Conservation (phyloP, 78 protist species). For the Dictyostelium intermedium region DNA sequence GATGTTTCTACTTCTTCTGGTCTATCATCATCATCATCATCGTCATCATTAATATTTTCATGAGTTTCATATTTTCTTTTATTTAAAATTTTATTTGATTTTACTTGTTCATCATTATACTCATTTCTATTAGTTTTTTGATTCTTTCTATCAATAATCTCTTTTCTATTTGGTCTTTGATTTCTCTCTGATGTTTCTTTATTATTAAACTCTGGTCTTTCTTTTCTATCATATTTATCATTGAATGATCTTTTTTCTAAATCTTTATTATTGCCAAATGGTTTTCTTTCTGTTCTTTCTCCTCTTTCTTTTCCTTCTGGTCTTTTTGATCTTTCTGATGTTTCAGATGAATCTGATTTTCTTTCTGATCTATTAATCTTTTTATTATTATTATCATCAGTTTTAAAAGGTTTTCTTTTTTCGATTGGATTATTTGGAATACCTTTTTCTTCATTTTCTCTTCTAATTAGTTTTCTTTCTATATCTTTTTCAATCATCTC, state of each 20-base stretch:
- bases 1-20: background rate
- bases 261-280: too few species aligned
- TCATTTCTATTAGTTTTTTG: background rate
- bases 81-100: background rate
- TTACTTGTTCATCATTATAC: background rate
- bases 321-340: background rate
- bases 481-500: background rate
- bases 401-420: background rate
- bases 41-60: background rate
- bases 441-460: conserved; percentile 1
- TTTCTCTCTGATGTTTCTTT: background rate
- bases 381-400: background rate
- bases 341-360: background rate
- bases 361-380: background rate
- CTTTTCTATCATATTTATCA: background rate
- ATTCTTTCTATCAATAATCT: background rate
- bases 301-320: background rate
- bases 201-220: background rate
- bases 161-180: background rate
- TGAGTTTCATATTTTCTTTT: background rate
- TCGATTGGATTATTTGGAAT: background rate
- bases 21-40: background rate
- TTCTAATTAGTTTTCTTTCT: background rate
- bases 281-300: background rate
- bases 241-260: too few species aligned